Base-by-base conservation (phyloP, 495 filamentous ascomycete genomes). In the Clavariopsis aquatica region DNA sequence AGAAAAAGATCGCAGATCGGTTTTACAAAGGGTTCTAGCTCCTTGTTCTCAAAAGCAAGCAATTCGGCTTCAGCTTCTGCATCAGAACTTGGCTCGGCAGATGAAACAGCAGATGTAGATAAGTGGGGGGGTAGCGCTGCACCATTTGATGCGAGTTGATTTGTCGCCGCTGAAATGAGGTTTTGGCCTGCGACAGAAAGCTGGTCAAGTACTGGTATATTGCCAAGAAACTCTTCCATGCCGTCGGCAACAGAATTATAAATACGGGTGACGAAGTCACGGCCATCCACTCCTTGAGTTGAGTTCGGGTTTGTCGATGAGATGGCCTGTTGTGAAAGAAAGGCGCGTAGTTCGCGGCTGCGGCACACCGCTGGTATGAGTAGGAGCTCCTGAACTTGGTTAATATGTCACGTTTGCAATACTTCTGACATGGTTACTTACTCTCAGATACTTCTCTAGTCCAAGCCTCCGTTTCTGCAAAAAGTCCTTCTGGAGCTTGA, bases 1-100 rank as follows among this genome's bases (percentile, higher is more conserved):
- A 98, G 85, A 75, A 99, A 99, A 56, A 98, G 84, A 74, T 99
- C 94, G 75, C 92, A 97, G 65, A 99, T 96, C 8, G 95, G 95
- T 71, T 96, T 98, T 66, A 99, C 92, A 74, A 99, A 97, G 7
- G 95, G 95, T 71, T 96, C 91, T 0, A 91, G 79, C 68, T 96
- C 91, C 60, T 87, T 86, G 65, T 91, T 85, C 71, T 97, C 94
- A 67, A 96, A 98, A 5, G 95, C 95, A 49, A 89, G 90, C 23
- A 99, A 80, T 75, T 99, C 95, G 0, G 92, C 92, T 74, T 98
- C 92, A 1, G 93, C 93, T 78, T 99, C 95, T 2, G 90, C 91
- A 1, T 87, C 84, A 13, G 87, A 89, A 82, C 19, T 60, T 23
- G 70, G 60, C 0, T 57, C 64, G 2, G 47, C 49, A 5, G 20